Evolutionary conservation across 106 monocot genomes (phyloP).

Genomic region (Platanthera guangdongensis): DNA sequence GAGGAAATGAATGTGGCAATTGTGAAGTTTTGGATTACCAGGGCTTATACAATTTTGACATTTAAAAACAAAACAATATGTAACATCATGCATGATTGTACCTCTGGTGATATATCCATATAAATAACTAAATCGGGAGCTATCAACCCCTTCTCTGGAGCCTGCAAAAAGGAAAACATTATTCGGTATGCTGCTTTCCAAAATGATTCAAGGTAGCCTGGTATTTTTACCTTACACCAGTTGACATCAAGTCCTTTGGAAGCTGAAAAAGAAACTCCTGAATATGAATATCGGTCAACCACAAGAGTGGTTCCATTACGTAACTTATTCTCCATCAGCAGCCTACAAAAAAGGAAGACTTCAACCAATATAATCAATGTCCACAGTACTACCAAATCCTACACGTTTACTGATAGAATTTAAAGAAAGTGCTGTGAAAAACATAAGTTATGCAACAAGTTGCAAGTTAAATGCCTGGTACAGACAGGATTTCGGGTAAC

Average conservation of each 20-base stretch:
- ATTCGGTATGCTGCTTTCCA: background rate
- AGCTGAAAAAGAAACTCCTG: slow-evolving; percentile 92
- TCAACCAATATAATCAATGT: background rate
- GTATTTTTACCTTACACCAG: slow-evolving; percentile 81
- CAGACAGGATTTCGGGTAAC: too few species aligned
- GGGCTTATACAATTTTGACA: background rate
- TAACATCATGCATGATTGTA: slow-evolving; percentile 5
- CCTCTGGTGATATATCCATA: slow-evolving; percentile 86
- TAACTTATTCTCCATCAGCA: slow-evolving; percentile 81
- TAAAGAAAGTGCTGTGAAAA: background rate
- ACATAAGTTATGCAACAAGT: background rate
- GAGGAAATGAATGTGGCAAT: background rate
- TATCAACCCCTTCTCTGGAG: slow-evolving; percentile 79
- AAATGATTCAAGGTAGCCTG: background rate
- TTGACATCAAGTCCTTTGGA: slow-evolving; percentile 86
- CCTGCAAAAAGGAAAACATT: slow-evolving; percentile 30
- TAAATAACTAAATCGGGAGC: slow-evolving; percentile 91
- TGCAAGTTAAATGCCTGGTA: too few species aligned
- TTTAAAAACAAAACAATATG: background rate
- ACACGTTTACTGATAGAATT: background rate
- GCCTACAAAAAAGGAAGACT: slow-evolving; percentile 19
- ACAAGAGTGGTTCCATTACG: slow-evolving; percentile 71
- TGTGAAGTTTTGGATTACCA: background rate
- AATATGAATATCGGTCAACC: slow-evolving; percentile 91
- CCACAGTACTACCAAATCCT: background rate